Evolutionary conservation across 495 filamentous ascomycete species (phyloP).

Genomic region (Penicillium fimorum): DNA sequence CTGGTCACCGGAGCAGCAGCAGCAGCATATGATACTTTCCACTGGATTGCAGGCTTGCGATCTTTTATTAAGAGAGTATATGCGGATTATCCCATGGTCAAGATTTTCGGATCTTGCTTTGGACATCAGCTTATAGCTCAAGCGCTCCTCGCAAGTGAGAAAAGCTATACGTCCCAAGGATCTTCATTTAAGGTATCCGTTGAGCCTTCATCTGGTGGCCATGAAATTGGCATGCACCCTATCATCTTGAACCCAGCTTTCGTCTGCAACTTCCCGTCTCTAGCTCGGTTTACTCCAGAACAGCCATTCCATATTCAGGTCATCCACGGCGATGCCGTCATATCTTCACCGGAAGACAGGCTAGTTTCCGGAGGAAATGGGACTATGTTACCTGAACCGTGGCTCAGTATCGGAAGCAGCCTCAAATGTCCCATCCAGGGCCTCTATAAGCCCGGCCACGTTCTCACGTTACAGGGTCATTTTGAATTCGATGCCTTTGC

Average conservation of each 20-base stretch:
- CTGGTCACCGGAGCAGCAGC: conserved; percentile 25
- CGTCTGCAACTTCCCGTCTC: conserved; percentile 8
- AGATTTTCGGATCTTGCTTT: conserved; percentile 36
- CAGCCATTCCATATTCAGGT: conserved; percentile 22
- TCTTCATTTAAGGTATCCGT: conserved; percentile 12
- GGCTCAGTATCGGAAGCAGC: conserved; percentile 25
- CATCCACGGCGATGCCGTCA: conserved; percentile 32
- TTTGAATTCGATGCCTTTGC: conserved; percentile 33
- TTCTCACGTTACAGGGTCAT: conserved; percentile 32
- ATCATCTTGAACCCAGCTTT: conserved; percentile 19
- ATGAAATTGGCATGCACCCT: conserved; percentile 26
- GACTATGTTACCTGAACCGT: conserved; percentile 15
- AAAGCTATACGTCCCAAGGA: conserved; percentile 8
- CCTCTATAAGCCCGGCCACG: conserved; percentile 24
- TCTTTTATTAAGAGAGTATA: conserved; percentile 23
- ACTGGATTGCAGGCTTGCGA: conserved; percentile 18
- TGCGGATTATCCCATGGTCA: conserved; percentile 28
- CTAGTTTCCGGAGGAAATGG: neutral
- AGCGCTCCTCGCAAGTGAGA: conserved; percentile 14
- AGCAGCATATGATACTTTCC: conserved; percentile 17
- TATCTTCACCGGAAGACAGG: conserved; percentile 4
- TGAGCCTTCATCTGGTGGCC: conserved; percentile 11
- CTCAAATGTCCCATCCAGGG: conserved; percentile 30
- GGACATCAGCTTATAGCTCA: conserved; percentile 34
- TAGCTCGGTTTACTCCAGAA: conserved; percentile 6